Base-by-base conservation (phyloP, 495 filamentous ascomycete genomes). In the Aspergillus saccharolyticus region DNA sequence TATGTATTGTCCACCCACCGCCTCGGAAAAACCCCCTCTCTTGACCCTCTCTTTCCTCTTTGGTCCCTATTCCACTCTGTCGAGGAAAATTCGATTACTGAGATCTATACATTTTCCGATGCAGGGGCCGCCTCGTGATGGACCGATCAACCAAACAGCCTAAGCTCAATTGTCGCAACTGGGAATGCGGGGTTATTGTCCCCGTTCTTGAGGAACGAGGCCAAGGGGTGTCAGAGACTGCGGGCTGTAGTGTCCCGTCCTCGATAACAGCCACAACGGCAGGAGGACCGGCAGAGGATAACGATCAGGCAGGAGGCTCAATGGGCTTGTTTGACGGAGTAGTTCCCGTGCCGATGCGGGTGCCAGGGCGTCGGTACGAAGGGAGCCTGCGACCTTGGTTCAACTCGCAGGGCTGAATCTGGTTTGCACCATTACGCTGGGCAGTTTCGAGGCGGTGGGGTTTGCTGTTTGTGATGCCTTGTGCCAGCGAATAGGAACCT, bases 141-240 rank as follows among this genome's bases (percentile, higher is more conserved):
- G 89, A 93, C 51, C 81, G 78, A 33, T 66, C 58, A 1, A 87
- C 80, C 0, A 85, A 85, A 49, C 58, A 73, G 19, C 80, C 83
- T 0, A 96, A 91, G 62, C 70, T 97, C 18, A 94, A 85, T 55
- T 90, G 88, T 66, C 84, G 89, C 14, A 98, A 97, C 69, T 98
- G 94, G 94, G 94, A 98, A 70, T 97, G 91, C 61, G 94, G 94
- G 3, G 91, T 98, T 0, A 22, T 98, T 2, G 59, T 96, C 12
- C 85, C 82, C 0, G 53, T 75, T 7, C 66, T 62, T n/a, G 46
- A 64, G 3, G 25, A 61, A 3, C 14, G 16, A 15, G 52, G 24
- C 16, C 46, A 5, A 22, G 21, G n/a, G n/a, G n/a, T n/a, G n/a
- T n/a, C n/a, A n/a, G n/a, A n/a, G n/a, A n/a, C n/a, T n/a, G n/a